phyloP scores from a whole-genome alignment of 1,284 basidiomycete species.

The Cystobasidium slooffiae region DNA sequence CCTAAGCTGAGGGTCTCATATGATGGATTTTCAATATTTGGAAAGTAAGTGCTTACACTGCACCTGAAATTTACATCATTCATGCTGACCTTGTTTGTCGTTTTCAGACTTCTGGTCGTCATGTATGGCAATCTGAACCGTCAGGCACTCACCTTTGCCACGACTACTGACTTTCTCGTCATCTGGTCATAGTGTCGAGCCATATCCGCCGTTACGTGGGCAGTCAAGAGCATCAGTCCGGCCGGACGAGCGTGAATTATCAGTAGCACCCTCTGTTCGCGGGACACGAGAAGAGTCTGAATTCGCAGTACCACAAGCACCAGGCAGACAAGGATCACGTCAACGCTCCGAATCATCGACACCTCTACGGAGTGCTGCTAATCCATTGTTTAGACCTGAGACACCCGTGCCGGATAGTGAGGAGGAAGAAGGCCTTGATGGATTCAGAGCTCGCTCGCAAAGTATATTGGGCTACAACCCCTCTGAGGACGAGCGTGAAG shows the following conservation, averaged over 20 bases:
- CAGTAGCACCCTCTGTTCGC: slow-evolving; percentile 22
- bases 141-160: slow-evolving; percentile 46
- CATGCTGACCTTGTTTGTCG: background rate
- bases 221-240: slow-evolving; percentile 19
- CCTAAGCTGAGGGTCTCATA: slow-evolving; percentile 45
- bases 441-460: slow-evolving; percentile 29
- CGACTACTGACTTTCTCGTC: background rate
- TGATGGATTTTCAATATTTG: slow-evolving; percentile 50
- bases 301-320: slow-evolving; percentile 15
- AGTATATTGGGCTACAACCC: slow-evolving; percentile 36
- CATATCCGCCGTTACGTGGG: slow-evolving; percentile 31
- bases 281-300: slow-evolving; percentile 16
- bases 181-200: slow-evolving; percentile 34
- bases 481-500: slow-evolving; percentile 13
- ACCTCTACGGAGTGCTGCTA: background rate
- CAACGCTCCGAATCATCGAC: slow-evolving; percentile 22
- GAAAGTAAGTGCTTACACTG: slow-evolving; percentile 30
- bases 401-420: slow-evolving; percentile 32
- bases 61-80: background rate
- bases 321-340: slow-evolving; percentile 7
- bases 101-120: slow-evolving; percentile 17
- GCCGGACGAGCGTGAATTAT: slow-evolving; percentile 25
- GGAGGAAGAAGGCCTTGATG: slow-evolving; percentile 33
- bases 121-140: slow-evolving; percentile 13
- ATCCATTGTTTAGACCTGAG: slow-evolving; percentile 39